phyloP scores from a whole-genome alignment of 345 rosid genomes.

The Euphorbia peplus region DNA sequence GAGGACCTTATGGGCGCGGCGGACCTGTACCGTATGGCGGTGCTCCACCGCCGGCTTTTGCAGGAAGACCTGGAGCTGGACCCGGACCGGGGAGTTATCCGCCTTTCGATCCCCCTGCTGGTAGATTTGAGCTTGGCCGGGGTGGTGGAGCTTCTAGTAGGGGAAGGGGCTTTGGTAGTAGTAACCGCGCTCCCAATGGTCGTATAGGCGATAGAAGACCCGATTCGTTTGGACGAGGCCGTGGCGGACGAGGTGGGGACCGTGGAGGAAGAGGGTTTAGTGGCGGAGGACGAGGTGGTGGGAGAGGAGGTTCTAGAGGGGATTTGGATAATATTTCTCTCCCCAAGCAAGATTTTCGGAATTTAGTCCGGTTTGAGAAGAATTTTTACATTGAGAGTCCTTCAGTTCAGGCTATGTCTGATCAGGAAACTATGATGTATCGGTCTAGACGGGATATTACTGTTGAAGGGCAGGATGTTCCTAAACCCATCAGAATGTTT shows the following conservation, averaged over 20 bases:
- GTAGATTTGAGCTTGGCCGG: constrained; percentile 48
- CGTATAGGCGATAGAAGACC: too few species aligned
- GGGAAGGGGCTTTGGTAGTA: constrained; percentile 30
- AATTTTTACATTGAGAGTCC: constrained; percentile 73
- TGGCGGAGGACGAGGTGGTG: too few species aligned
- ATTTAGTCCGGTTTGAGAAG: constrained; percentile 81
- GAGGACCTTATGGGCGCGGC: constrained; percentile 34
- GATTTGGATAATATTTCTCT: constrained; percentile 65
- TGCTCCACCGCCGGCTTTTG: constrained; percentile 35
- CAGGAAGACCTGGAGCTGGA: constrained; percentile 35
- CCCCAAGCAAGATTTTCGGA: constrained; percentile 69
- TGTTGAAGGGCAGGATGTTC: constrained; percentile 81
- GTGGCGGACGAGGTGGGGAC: constrained; percentile 32
- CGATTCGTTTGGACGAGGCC: constrained; percentile 25
- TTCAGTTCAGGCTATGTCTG: constrained; percentile 61
- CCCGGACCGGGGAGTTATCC: constrained; percentile 38
- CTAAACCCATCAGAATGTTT: constrained; percentile 70
- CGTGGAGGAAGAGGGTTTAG: constrained; percentile 52
- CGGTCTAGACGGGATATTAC: constrained; percentile 65
- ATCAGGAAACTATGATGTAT: constrained; percentile 53
- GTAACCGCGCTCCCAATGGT: constrained; percentile 8
- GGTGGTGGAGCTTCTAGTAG: constrained; percentile 32
- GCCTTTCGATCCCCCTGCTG: constrained; percentile 51
- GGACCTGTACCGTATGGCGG: constrained; percentile 43
- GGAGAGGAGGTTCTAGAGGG: constrained; percentile 45